Evolutionary conservation across 345 rosid species (phyloP).

Genomic region (Durio zibethinus): DNA sequence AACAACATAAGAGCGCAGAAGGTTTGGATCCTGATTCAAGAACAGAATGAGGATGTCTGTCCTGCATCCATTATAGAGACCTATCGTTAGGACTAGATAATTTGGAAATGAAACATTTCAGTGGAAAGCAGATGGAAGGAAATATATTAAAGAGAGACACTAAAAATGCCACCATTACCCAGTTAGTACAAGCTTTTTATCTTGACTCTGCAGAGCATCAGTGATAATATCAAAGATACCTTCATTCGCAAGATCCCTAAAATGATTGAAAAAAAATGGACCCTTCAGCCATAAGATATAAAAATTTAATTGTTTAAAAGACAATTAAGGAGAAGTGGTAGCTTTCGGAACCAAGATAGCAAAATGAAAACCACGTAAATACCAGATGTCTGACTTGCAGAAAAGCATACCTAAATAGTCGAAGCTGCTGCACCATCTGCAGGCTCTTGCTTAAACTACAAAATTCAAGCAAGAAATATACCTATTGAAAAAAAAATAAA

Average conservation of each 20-base stretch:
- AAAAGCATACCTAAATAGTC: conserved; percentile 59
- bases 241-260: conserved; percentile 71
- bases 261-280: conserved; percentile 13
- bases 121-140: neutral
- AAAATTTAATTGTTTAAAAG: neutral
- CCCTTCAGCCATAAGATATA: conserved; percentile 6
- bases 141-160: conserved; percentile 6
- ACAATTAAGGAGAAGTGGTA: neutral
- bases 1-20: conserved; percentile 71
- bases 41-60: conserved; percentile 86
- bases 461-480: conserved; percentile 77
- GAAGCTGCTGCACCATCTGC: conserved; percentile 89
- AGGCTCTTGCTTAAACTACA: conserved; percentile 83
- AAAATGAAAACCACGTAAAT: neutral
- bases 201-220: conserved; percentile 66
- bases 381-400: conserved; percentile 11
- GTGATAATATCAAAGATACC: conserved; percentile 79
- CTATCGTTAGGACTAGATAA: conserved; percentile 21
- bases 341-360: neutral
- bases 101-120: neutral
- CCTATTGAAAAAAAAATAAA: conserved; percentile 41
- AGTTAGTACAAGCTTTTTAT: conserved; percentile 73
- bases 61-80: conserved; percentile 70
- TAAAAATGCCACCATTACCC: conserved; percentile 51
- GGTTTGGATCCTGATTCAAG: conserved; percentile 66